Percentiles rank a stretch among this genome's conserved stretches.
Conservation (phyloP, 2,329 filamentous ascomycete species). For the Xylaria sp. region DNA sequence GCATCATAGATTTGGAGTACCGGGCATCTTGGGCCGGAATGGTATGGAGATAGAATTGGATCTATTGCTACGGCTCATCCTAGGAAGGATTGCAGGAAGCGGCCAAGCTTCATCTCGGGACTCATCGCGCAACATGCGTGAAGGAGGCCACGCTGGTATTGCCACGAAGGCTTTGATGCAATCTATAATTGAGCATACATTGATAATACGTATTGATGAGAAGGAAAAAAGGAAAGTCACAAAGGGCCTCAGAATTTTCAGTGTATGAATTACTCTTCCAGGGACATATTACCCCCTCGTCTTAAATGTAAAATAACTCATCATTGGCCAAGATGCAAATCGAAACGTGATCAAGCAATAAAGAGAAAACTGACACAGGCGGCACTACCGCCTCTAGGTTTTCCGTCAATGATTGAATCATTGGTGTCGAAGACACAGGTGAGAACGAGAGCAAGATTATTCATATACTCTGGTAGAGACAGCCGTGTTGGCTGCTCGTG, state of each 20-base stretch:
- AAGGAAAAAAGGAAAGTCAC: neutral
- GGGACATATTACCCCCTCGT: conserved; percentile 38
- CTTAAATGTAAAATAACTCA: conserved; percentile 40
- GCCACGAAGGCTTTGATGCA: no score
- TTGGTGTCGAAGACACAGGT: no score
- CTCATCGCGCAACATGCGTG: neutral
- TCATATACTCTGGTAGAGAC: no score
- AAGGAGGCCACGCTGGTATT: neutral
- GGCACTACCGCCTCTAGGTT: conserved; percentile 23
- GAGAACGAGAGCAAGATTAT: no score
- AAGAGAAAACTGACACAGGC: no score
- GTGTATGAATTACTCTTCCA: conserved; percentile 42
- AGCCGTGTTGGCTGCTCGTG: no score
- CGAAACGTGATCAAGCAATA: no score
- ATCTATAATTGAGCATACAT: no score
- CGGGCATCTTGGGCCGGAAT: neutral
- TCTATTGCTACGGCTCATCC: conserved; percentile 3
- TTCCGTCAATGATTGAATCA: no score
- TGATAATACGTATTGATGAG: neutral
- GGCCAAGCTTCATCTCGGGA: no score
- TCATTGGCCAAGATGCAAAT: conserved; percentile 35
- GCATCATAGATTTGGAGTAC: neutral
- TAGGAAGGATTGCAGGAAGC: no score
- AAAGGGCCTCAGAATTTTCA: conserved; percentile 45
- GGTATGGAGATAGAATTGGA: neutral